These are phyloP conservation scores for Carallia pectinifolia DNA, from an alignment of 345 rosid genomes.

Conservation along the genomic window DNA sequence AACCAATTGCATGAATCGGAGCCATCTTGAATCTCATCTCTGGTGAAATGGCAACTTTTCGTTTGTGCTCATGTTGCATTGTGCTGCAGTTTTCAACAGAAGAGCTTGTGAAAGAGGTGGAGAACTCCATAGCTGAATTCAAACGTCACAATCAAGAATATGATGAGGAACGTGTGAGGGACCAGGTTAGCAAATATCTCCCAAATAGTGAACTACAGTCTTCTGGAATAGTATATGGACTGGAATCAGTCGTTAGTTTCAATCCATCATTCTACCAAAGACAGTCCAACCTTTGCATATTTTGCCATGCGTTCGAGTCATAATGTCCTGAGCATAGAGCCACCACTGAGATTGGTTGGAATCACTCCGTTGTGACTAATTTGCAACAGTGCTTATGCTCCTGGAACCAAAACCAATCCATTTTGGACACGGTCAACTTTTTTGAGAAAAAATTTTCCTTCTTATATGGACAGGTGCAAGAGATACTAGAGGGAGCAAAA, in stretches of 20 bases:
- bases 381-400: no score
- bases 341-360: no score
- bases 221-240: no score
- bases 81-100: constrained; percentile 65
- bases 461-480: constrained; percentile 62
- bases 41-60: neutral
- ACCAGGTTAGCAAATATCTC: constrained; percentile 57
- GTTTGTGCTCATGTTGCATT: neutral
- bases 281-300: no score
- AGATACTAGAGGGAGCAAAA: constrained; percentile 86
- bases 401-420: no score
- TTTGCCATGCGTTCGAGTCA: no score
- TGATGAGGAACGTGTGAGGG: constrained; percentile 70
- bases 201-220: neutral
- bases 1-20: neutral
- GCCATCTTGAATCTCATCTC: neutral
- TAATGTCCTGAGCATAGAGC: no score
- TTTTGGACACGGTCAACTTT: no score
- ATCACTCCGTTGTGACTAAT: no score
- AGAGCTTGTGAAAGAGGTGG: constrained; percentile 76
- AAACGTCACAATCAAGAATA: constrained; percentile 77
- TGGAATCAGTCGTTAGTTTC: no score
- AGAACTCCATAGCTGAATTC: constrained; percentile 71
- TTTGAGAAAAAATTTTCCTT: neutral
- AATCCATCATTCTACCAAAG: no score